phyloP scores from a whole-genome alignment of 495 filamentous ascomycete genomes.

The Ascodesmis nigricans region DNA sequence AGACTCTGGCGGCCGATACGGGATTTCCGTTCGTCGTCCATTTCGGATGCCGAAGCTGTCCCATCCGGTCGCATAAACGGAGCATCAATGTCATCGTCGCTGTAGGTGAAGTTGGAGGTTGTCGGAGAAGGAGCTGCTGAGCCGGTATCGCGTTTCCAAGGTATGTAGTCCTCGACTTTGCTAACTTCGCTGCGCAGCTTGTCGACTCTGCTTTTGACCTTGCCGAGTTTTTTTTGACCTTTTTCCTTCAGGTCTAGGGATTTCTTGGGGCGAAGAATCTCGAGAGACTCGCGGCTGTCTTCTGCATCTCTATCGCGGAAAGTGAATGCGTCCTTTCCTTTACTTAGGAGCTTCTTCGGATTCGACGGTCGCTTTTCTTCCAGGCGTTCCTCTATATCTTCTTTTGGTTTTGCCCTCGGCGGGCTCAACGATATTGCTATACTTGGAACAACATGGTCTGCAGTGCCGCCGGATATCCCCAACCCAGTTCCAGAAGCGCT shows the following conservation, averaged over 20 bases:
- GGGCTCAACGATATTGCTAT: constrained; percentile 20
- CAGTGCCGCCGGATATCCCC: too few relatives aligned
- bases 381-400: constrained; percentile 7
- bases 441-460: constrained; percentile 17
- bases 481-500: too few relatives aligned
- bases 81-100: constrained; percentile 20
- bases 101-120: constrained; percentile 11
- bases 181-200: constrained; percentile 19
- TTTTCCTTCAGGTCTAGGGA: constrained; percentile 1
- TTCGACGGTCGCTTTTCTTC: constrained; percentile 1
- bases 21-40: not conserved
- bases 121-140: constrained; percentile 12
- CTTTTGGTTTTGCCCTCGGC: constrained; percentile 9
- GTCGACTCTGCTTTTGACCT: constrained; percentile 17
- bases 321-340: constrained; percentile 4
- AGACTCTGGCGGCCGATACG: not conserved
- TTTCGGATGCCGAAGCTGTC: constrained; percentile 1
- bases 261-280: constrained; percentile 3
- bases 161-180: constrained; percentile 18
- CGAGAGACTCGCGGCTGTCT: constrained; percentile 14
- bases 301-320: constrained; percentile 5
- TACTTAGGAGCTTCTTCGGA: constrained; percentile 15
- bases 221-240: constrained; percentile 5
- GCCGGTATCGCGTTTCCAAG: constrained; percentile 7
- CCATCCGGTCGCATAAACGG: constrained; percentile 4